Evolutionary conservation across 257 asterid species (phyloP).

Genomic region (Forsythia suspensa): DNA sequence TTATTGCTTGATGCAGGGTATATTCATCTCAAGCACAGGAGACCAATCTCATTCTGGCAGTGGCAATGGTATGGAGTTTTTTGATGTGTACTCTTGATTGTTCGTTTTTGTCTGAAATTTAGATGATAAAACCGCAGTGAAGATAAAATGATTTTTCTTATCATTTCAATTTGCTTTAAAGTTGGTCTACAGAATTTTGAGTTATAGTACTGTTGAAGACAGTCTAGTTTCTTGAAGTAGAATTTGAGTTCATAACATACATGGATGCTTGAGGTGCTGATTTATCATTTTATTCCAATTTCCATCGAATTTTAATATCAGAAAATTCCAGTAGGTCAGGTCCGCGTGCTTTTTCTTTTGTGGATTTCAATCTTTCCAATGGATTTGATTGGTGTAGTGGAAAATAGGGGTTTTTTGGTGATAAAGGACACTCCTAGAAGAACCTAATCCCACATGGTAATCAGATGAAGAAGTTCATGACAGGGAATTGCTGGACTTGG

Average conservation of each 20-base stretch:
- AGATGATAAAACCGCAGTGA: neutral
- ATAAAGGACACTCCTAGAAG: neutral
- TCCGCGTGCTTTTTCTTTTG: neutral
- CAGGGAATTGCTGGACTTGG: neutral
- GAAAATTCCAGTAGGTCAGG: neutral
- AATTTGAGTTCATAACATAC: neutral
- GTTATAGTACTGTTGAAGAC: neutral
- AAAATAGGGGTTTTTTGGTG: neutral
- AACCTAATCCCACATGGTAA: neutral
- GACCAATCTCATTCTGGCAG: constrained; percentile 66
- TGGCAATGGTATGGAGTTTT: constrained; percentile 63
- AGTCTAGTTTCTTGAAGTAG: neutral
- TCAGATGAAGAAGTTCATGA: neutral
- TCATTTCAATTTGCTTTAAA: neutral
- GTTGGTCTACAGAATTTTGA: neutral
- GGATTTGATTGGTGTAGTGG: neutral
- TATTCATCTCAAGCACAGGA: constrained; percentile 64
- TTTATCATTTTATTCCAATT: neutral
- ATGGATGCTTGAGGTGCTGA: neutral
- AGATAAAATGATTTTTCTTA: neutral
- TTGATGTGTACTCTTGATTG: neutral
- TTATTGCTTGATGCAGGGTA: constrained; percentile 39
- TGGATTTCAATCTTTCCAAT: neutral
- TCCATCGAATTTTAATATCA: neutral
- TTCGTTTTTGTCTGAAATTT: neutral